Conservation (phyloP, 345 rosid species). For the Camelina sativa region DNA sequence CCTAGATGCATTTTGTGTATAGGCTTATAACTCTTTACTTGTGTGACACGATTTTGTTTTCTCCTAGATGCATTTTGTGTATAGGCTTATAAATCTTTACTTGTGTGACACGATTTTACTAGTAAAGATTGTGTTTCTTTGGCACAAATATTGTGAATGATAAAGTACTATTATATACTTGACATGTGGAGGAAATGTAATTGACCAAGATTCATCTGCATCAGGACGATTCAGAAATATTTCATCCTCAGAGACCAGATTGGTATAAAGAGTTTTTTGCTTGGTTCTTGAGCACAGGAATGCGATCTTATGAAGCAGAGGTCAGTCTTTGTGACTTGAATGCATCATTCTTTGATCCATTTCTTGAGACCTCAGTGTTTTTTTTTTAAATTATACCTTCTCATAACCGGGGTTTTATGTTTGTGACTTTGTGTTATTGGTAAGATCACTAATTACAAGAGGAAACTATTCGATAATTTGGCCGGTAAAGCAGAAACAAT, state of each 20-base stretch:
- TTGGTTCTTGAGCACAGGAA: conserved; percentile 49
- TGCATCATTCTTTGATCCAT: conserved; percentile 13
- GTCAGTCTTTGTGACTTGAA: conserved; percentile 43
- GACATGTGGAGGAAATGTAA: background rate
- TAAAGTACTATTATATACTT: background rate
- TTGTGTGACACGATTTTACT: conserved; percentile 2
- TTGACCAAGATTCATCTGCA: conserved; percentile 17
- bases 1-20: background rate
- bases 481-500: conserved; percentile 61
- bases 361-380: background rate
- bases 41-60: conserved; percentile 36
- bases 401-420: background rate
- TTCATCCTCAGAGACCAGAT: conserved; percentile 70
- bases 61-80: background rate
- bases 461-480: conserved; percentile 56
- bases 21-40: background rate
- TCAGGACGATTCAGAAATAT: conserved; percentile 52
- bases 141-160: conserved; percentile 2
- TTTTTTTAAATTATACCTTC: background rate
- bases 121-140: conserved; percentile 8
- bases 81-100: background rate
- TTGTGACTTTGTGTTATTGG: conserved; percentile 12
- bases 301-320: conserved; percentile 70
- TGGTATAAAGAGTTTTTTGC: conserved; percentile 83
- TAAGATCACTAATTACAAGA: conserved; percentile 64